Base-by-base conservation (phyloP, 1,284 basidiomycete species). In the Apiotrichum gracile region DNA sequence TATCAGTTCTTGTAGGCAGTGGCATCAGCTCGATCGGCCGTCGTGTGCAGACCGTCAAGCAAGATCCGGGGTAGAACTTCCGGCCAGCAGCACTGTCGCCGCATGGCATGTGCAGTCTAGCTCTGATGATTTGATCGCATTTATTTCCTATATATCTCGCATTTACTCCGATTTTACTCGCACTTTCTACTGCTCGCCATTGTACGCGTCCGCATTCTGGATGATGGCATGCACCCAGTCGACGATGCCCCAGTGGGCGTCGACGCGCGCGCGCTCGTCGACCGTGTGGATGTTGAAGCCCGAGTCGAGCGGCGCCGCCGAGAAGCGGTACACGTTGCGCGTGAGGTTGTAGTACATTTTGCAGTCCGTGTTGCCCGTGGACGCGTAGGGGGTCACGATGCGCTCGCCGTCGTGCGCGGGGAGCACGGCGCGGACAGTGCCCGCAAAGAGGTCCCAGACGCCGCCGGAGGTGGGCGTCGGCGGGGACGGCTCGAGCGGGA, bases 391-490 rank as follows among this genome's bases (percentile, higher is more conserved):
- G 4, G 70, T 54, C 13, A 74, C 72, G 48, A 69, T 65, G 1
- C 64, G 62, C 35, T 68, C 64, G 5, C 71, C 72, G 17, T 68
- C 48, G 1, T 63, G 64, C 17, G 58, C 68, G 0, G 65, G 67
- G n/a, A 68, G 51, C 2, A 61, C 64, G 27, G 64, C 67, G 64
- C 69, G 66, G 51, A 74, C 65, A 3, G 70, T 71, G 2, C 74
- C 74, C 0, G 70, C 70, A 47, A 76, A 75, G 35, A 75, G 48
- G 6, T 74, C 72, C 69, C 70, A 76, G 2, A 72, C 70, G 0
- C 63, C 67, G 16, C 70, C 72, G 2, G 55, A 34, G 6, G 58
- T 48, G 2, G 72, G 68, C 9, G 68, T 70, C 29, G 65, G 65
- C 14, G 73, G 74, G 2, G 73, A 69, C 4, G 73, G 74, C 55